These are phyloP conservation scores for Micractinium sp. DNA, from an alignment of 139 green algal species.

Conservation along the genomic window DNA sequence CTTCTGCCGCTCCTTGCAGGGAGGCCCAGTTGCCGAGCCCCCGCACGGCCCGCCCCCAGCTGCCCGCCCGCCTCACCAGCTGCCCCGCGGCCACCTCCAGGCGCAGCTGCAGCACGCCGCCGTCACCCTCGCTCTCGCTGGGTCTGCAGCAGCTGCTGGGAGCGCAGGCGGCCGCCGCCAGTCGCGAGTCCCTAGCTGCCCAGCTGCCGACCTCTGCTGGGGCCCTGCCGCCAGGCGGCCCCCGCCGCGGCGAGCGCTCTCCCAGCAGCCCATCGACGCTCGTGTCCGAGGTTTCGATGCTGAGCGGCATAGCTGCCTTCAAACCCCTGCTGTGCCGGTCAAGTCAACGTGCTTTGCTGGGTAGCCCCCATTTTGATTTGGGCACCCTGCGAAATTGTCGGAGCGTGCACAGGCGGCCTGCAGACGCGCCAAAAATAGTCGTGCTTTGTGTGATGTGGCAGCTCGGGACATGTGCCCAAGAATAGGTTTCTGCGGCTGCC, in stretches of 20 bases:
- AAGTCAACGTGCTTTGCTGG: background rate
- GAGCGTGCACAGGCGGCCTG: too few relatives aligned
- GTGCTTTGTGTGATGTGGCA: too few relatives aligned
- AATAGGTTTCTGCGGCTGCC: background rate
- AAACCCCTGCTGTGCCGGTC: background rate
- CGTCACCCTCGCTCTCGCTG: background rate
- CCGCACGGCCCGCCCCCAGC: background rate
- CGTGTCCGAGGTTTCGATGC: background rate
- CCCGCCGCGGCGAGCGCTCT: background rate
- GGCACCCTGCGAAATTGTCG: too few relatives aligned
- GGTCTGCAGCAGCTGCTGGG: background rate
- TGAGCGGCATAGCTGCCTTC: background rate
- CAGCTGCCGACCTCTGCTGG: background rate
- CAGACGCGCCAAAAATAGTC: too few relatives aligned
- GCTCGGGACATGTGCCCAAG: background rate
- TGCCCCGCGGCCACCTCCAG: conserved; percentile 15
- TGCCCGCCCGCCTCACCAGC: conserved; percentile 7
- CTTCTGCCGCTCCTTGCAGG: background rate
- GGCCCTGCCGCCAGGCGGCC: background rate
- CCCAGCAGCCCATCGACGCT: background rate
- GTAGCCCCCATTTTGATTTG: too few relatives aligned
- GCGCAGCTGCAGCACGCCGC: conserved; percentile 1
- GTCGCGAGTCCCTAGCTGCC: background rate
- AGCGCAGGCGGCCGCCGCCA: background rate
- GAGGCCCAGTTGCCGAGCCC: background rate